These are phyloP conservation scores for Porcisia hertigi DNA, from an alignment of 208 protist species.

Conservation along the genomic window DNA sequence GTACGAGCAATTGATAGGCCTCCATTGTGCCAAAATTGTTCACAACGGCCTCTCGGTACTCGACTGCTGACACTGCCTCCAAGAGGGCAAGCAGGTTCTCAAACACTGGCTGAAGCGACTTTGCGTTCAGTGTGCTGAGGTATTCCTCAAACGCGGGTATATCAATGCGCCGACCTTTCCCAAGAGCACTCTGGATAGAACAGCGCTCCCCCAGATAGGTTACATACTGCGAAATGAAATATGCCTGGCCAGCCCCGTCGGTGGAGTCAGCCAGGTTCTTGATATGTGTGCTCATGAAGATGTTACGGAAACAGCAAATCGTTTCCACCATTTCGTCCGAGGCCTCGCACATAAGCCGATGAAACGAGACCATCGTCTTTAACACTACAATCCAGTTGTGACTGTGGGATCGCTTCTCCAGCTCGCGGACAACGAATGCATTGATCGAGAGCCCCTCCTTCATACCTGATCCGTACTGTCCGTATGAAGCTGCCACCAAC, in stretches of 20 bases:
- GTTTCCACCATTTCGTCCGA: constrained; percentile 57
- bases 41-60: constrained; percentile 60
- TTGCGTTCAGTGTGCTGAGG: constrained; percentile 45
- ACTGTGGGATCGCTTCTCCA: constrained; percentile 76
- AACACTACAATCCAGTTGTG: constrained; percentile 88
- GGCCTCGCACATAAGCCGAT: constrained; percentile 67
- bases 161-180: constrained; percentile 45
- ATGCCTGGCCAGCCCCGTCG: constrained; percentile 45
- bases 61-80: constrained; percentile 33
- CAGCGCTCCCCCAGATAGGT: constrained; percentile 57
- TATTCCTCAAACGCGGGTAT: constrained; percentile 53
- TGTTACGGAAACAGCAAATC: constrained; percentile 45
- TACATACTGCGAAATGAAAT: constrained; percentile 75
- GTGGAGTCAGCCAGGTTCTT: constrained; percentile 60
- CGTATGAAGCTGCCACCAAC: constrained; percentile 70
- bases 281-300: constrained; percentile 53
- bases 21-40: constrained; percentile 82
- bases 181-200: constrained; percentile 38
- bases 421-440: constrained; percentile 72
- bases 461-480: constrained; percentile 30
- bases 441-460: constrained; percentile 36
- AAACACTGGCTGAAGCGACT: constrained; percentile 40
- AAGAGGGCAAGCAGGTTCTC: constrained; percentile 42
- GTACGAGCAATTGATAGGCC: constrained; percentile 61
- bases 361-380: constrained; percentile 78